A percentile compares a stretch with the other conserved stretches of the same genome.
These are phyloP conservation scores for Trichoderma semiorbis DNA, from an alignment of 2,329 filamentous ascomycete species.

Conservation along the genomic window DNA sequence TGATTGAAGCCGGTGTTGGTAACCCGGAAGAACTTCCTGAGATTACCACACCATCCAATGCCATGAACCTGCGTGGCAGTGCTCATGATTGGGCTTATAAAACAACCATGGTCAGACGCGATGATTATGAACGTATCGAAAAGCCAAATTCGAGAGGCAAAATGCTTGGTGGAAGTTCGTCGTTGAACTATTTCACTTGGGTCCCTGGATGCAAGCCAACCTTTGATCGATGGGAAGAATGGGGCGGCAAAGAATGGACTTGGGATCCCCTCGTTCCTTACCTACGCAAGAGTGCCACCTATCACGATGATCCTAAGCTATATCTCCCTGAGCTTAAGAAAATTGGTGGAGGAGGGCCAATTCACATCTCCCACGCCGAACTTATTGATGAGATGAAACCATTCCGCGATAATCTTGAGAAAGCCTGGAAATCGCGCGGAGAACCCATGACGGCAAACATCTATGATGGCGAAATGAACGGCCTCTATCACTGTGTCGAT, in stretches of 20 bases:
- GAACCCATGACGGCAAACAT: slow-evolving; percentile 50
- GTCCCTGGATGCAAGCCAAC: slow-evolving; percentile 55
- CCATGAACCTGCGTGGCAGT: slow-evolving; percentile 53
- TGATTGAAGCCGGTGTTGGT: slow-evolving; percentile 47
- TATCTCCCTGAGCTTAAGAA: slow-evolving; percentile 46
- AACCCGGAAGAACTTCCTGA: slow-evolving; percentile 48
- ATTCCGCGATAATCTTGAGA: slow-evolving; percentile 48
- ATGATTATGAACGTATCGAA: slow-evolving; percentile 58
- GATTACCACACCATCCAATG: slow-evolving; percentile 51
- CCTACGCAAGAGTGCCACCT: slow-evolving; percentile 53
- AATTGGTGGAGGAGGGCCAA: slow-evolving; percentile 49
- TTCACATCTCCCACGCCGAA: slow-evolving; percentile 53
- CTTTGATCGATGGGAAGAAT: slow-evolving; percentile 66
- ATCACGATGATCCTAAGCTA: slow-evolving; percentile 50
- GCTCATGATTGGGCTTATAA: slow-evolving; percentile 60
- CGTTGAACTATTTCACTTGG: slow-evolving; percentile 63
- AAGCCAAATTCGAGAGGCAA: slow-evolving; percentile 62
- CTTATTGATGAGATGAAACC: slow-evolving; percentile 48
- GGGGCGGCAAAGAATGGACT: slow-evolving; percentile 65
- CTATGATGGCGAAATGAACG: slow-evolving; percentile 52
- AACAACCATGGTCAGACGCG: slow-evolving; percentile 56
- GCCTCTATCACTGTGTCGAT: slow-evolving; percentile 51
- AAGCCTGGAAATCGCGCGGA: slow-evolving; percentile 53
- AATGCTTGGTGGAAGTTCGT: slow-evolving; percentile 55
- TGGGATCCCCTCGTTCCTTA: slow-evolving; percentile 51